Percentiles rank a stretch among this genome's conserved stretches.
Evolutionary conservation across 768 basidiomycete species (phyloP).

Genomic region (Podaxis sp.): DNA sequence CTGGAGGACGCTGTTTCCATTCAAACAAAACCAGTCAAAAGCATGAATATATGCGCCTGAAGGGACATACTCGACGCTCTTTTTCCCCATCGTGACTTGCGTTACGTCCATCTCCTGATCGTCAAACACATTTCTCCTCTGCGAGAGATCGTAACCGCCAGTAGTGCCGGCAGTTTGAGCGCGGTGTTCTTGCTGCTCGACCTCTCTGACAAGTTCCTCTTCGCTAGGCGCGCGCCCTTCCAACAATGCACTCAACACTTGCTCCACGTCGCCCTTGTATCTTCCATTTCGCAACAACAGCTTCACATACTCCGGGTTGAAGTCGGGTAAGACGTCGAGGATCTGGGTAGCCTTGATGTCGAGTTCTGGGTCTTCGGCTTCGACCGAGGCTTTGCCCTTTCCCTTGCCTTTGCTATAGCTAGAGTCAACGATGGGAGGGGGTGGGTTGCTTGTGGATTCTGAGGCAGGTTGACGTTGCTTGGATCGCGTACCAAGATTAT

Average conservation of each 20-base stretch:
- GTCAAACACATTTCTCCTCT: conserved; percentile 76
- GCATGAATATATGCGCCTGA: background rate
- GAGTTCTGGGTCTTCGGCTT: conserved; percentile 39
- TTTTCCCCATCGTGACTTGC: conserved; percentile 64
- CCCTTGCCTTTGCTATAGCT: conserved; percentile 39
- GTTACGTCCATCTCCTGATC: conserved; percentile 66
- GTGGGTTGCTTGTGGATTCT: background rate
- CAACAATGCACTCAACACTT: conserved; percentile 68
- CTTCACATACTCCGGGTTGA: conserved; percentile 54
- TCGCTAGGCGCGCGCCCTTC: conserved; percentile 64
- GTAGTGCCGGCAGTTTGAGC: background rate
- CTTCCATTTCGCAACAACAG: conserved; percentile 51
- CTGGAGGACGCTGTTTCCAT: conserved; percentile 42
- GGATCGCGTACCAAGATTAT: conserved; percentile 31
- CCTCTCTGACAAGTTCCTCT: conserved; percentile 24
- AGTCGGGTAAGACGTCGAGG: conserved; percentile 73
- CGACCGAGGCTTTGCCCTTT: conserved; percentile 30
- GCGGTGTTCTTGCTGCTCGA: conserved; percentile 2
- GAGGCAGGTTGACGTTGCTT: conserved; percentile 12
- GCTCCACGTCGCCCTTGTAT: conserved; percentile 58
- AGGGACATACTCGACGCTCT: conserved; percentile 41
- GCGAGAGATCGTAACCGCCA: conserved; percentile 28
- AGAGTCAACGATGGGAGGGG: background rate
- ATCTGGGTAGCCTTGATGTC: conserved; percentile 67
- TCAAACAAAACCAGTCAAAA: background rate